Base-by-base conservation (phyloP, 73 alveolate genomes). In the Paramecium octaurelia region DNA sequence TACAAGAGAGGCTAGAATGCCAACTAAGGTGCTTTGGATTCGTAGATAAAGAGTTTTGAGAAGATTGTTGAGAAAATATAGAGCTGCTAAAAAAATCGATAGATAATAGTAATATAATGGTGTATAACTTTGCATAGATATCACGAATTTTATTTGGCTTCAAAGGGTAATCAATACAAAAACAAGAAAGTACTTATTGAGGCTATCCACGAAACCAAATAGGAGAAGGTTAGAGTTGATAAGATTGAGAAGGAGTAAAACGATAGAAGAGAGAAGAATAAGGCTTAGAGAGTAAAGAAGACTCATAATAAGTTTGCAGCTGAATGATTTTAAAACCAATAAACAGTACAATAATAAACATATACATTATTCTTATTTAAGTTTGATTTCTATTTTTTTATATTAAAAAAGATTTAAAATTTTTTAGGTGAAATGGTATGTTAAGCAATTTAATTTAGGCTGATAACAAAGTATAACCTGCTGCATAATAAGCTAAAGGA, bases 21-120 rank as follows among this genome's bases (percentile, higher is more conserved):
- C 99, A 20, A 83, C 91, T 54, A 98, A 98, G 94, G 98, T 97
- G 77, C 94, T 97, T 77, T 97, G 99, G 99, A 97, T 98, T 96
- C 95, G 99, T 91, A 96, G 99, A 89, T 98, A 97, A 96, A 97
- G 99, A 92, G 99, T 98, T 50, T 96, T 98, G 95, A 97, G 99
- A 94, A 95, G 99, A 92, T 97, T 98, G 92, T 98, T 98, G 94
- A 94, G 98, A 88, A 97, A 97, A 94, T 97, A 97, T 93, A 97
- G 99, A 94, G 99, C 96, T 90, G 92, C 96, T 93, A 97, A 96
- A 97, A 96, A 97, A 95, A 97, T 98, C 92, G 98, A 98, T 97
- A 97, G 95, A 96, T 98, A 96, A 87, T 88, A 96, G 96, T 95
- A 95, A 70, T 29, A 58, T 69, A 68, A 4, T 69, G 9, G 10